A percentile compares a stretch with the other conserved stretches of the same genome.
phyloP scores from a whole-genome alignment of 306 rosid species.

The Cicer chorassanicum region DNA sequence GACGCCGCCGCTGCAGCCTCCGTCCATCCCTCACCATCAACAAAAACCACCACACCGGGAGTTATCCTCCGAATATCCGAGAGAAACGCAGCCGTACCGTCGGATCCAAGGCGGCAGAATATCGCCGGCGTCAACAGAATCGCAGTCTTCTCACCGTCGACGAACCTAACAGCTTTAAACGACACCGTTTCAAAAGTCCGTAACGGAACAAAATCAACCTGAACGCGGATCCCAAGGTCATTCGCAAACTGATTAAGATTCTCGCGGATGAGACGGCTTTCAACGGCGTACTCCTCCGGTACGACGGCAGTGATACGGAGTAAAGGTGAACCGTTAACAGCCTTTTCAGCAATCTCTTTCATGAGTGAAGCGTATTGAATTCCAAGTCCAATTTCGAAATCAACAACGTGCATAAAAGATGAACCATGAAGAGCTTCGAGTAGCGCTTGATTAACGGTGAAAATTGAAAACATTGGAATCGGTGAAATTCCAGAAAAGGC shows the following conservation, averaged over 20 bases:
- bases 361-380: constrained; percentile 86
- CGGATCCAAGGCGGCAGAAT: constrained; percentile 62
- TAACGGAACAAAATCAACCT: constrained; percentile 65
- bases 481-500: constrained; percentile 78
- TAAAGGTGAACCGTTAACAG: constrained; percentile 45
- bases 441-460: constrained; percentile 84
- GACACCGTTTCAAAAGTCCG: constrained; percentile 66
- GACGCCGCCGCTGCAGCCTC: constrained; percentile 59
- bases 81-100: constrained; percentile 49
- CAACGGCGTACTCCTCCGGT: constrained; percentile 70
- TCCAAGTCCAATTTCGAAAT: constrained; percentile 85
- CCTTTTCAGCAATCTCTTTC: constrained; percentile 78
- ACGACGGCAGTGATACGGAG: constrained; percentile 80
- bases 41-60: constrained; percentile 72
- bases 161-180: constrained; percentile 67
- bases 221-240: constrained; percentile 73
- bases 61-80: constrained; percentile 57
- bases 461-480: constrained; percentile 81
- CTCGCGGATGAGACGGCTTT: constrained; percentile 64
- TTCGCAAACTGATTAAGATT: constrained; percentile 76
- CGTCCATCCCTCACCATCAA: constrained; percentile 75
- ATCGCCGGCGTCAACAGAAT: constrained; percentile 68
- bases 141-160: constrained; percentile 78
- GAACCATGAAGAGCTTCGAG: constrained; percentile 71
- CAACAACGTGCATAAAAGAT: constrained; percentile 65